Base-by-base conservation (phyloP, 345 rosid genomes). In the Hirschfeldia incana region DNA sequence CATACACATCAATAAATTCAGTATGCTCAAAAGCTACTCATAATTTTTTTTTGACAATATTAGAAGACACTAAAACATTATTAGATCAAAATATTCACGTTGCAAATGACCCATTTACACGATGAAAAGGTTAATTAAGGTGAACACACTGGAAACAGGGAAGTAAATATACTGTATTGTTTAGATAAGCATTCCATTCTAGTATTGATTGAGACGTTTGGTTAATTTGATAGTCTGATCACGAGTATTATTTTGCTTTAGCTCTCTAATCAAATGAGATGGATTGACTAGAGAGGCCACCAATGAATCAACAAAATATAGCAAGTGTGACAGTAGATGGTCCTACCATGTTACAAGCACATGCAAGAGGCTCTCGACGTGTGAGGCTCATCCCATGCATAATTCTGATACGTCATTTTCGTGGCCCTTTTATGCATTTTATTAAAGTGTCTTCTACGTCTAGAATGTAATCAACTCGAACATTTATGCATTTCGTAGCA, bases 281-380 rank as follows among this genome's bases (percentile, higher is more conserved):
- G 58, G 34, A 63, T 70, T 77, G 75, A 63, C 33, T 28, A 51
- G 15, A 29, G 62, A 70, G 30, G 10, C 67, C 72, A 37, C 59
- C 55, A 53, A 64, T 53, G 17, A 5, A 36, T 39, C 0, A 9
- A 27, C 13, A 9, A 34, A n/a, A 12, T n/a, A 32, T 51, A 53
- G 33, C n/a, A 78, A 28, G 67, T 33, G 37, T 69, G 75, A 12
- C 13, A 69, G 8, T 28, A 8, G 42, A 17, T 59, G 73, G 70
- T 11, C 82, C 82, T 79, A 73, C 65, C 82, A 79, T 79, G 82
- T 79, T 73, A 79, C 64, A 53, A 61, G 74, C 82, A 79, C 82
- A 79, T 73, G 70, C 57, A 61, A 72, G 73, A 59, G 49, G 58
- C 27, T 60, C 29, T 79, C 27, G 57, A 79, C 82, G 74, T 73